Evolutionary conservation across 148 eudicot genomes (phyloP), one percentile per base, ranked within the genome.

Genomic region (Vaccinium corymbosum): DNA sequence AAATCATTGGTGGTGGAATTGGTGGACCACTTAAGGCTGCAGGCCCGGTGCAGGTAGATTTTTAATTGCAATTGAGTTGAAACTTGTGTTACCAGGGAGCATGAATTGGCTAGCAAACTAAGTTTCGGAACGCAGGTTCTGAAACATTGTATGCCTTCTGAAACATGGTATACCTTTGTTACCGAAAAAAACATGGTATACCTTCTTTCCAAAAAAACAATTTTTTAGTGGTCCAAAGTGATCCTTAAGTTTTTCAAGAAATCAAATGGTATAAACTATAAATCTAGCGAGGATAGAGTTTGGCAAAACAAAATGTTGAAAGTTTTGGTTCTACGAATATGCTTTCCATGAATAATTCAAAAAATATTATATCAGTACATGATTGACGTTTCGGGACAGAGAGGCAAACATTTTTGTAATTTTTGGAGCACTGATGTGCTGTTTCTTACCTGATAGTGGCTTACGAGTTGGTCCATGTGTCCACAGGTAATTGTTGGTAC

Each of bases 21-120:
- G 91, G 92, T 88, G 97, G 97, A 56, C 94, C 97, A 62, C 80
- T 94, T 19, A 86, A 84, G 81, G 97, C 97, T 87, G 94, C 93
- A 70, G 93, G 94, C 7, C 92, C 93, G 22, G 91, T 94, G 20
- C 94, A 94, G 97, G 97, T 92, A 88, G 29, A 27, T 51, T 66
- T 62, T 74, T 29, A 29, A 70, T 48, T 81, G 20, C 29, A 35
- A 48, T 57, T 80, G 27, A 57, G 42, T 16, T 1, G 1, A 79
- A 57, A 79, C 68, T 56, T 27, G 7, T 79, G 66, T 32, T 15
- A 71, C 62, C 53, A 4, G 29, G 78, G 79, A 38, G 8, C n/a
- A 29, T 14, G 15, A 72, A 16, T 72, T 15, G n/a, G 48, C 76
- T 38, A 15, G 49, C 49, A 38, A 15, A 5, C 49, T 72, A 15